phyloP scores from a whole-genome alignment of 805 yeast genomes.

The Wickerhamomyces rabaulensis region DNA sequence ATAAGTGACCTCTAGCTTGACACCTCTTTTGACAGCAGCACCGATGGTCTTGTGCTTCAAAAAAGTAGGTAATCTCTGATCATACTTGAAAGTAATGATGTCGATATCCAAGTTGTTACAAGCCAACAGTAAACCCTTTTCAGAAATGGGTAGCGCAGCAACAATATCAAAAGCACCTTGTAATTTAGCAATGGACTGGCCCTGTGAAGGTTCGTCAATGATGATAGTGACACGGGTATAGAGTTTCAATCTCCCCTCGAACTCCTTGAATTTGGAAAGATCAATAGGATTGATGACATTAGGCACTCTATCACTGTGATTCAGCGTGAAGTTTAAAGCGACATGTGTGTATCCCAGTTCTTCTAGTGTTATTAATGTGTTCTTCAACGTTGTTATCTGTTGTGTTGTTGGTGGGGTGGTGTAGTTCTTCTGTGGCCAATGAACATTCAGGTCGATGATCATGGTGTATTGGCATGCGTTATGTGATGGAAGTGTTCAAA shows the following conservation, averaged over 20 bases:
- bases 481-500: background rate
- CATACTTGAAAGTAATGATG: conserved; percentile 66
- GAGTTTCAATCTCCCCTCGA: conserved; percentile 35
- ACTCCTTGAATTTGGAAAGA: conserved; percentile 21
- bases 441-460: conserved; percentile 65
- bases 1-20: conserved; percentile 76
- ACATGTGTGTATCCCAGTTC: conserved; percentile 68
- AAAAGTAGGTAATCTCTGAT: conserved; percentile 63
- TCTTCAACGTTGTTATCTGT: conserved; percentile 41
- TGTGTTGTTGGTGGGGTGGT: conserved; percentile 32
- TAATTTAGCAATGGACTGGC: conserved; percentile 46
- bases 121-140: conserved; percentile 70
- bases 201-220: conserved; percentile 72
- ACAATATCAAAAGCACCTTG: conserved; percentile 64
- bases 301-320: conserved; percentile 46
- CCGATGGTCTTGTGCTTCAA: conserved; percentile 81
- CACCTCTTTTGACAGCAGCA: conserved; percentile 77
- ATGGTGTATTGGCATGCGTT: conserved; percentile 24
- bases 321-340: conserved; percentile 64
- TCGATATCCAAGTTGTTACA: conserved; percentile 78
- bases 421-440: conserved; percentile 62
- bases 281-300: conserved; percentile 40
- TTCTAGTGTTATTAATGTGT: conserved; percentile 47
- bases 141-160: conserved; percentile 76
- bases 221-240: conserved; percentile 72